phyloP scores from a whole-genome alignment of 352 stramenopile species.

The Phytophthora vignae region DNA sequence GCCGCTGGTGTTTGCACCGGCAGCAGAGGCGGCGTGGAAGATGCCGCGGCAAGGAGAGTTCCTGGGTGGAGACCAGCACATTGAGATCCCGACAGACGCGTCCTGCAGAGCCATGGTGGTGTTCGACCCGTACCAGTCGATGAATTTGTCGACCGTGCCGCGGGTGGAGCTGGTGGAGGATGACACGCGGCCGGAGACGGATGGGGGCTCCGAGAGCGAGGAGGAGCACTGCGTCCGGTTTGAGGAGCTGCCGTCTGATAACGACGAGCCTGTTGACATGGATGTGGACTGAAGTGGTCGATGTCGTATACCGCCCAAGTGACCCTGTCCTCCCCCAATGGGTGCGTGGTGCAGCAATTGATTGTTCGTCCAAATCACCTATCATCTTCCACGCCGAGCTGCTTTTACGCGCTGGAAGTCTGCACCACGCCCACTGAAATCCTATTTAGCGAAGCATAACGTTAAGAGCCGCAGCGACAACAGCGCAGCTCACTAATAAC shows the following conservation, averaged over 20 bases:
- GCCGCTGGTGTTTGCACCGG: conserved; percentile 21
- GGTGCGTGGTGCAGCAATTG: not conserved
- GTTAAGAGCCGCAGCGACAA: conserved; percentile 14
- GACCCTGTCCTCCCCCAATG: not conserved
- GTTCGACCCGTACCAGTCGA: conserved; percentile 57
- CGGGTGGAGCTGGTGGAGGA: conserved; percentile 69
- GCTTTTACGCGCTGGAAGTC: conserved; percentile 10
- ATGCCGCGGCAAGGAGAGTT: conserved; percentile 13
- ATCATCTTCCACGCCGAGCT: conserved; percentile 4
- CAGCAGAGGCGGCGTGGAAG: conserved; percentile 23
- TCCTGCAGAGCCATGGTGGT: conserved; percentile 64
- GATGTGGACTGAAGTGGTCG: conserved; percentile 66
- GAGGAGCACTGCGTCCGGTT: conserved; percentile 67
- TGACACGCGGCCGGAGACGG: conserved; percentile 24
- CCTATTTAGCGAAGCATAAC: conserved; percentile 30
- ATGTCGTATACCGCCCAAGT: not conserved
- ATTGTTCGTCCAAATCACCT: not conserved
- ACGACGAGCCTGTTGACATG: conserved; percentile 80
- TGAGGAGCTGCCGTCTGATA: conserved; percentile 73
- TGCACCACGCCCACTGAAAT: not conserved
- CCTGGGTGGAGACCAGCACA: conserved; percentile 1
- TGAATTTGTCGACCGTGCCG: conserved; percentile 31
- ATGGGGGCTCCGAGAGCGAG: conserved; percentile 30
- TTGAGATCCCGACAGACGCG: conserved; percentile 32
- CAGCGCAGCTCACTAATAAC: not conserved